These are phyloP conservation scores for Eimeria maxima DNA, from an alignment of 169 alveolate genomes.

Conservation along the genomic window DNA sequence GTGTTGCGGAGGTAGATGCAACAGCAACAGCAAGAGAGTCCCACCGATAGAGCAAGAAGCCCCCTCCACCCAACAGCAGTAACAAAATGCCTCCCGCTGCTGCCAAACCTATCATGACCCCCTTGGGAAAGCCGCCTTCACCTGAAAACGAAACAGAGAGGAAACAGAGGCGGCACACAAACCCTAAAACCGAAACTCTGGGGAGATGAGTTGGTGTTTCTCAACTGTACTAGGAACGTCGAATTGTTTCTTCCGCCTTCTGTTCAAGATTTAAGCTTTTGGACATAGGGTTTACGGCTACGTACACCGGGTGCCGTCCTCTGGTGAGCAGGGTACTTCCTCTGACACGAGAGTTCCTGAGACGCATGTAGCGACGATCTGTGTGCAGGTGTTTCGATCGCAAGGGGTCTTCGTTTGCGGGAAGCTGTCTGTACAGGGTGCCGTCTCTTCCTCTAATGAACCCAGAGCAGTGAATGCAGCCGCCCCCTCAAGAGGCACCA, in stretches of 20 bases:
- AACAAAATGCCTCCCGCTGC: background rate
- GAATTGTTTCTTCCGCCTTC: background rate
- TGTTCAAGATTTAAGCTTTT: background rate
- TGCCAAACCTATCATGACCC: background rate
- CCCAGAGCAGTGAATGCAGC: conserved; percentile 77
- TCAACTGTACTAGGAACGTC: too few species aligned
- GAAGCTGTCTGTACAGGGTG: conserved; percentile 39
- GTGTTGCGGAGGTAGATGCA: too few species aligned
- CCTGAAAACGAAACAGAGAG: background rate
- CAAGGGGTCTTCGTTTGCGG: background rate
- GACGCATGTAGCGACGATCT: background rate
- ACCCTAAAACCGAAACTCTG: background rate
- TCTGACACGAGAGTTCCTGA: background rate
- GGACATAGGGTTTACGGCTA: background rate
- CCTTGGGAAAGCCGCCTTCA: background rate
- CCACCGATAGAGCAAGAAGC: background rate
- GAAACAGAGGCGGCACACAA: background rate
- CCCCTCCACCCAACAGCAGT: conserved; percentile 10
- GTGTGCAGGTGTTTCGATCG: conserved; percentile 13
- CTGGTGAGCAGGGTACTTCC: background rate
- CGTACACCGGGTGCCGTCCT: background rate
- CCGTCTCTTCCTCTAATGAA: conserved; percentile 7
- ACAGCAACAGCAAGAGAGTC: too few species aligned
- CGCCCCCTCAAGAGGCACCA: conserved; percentile 15
- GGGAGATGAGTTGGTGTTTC: too few species aligned